Percentiles rank a stretch among this genome's conserved stretches.
These are phyloP conservation scores for Colletotrichum sansevieriae DNA, from an alignment of 2,329 filamentous ascomycete genomes.

Conservation along the genomic window DNA sequence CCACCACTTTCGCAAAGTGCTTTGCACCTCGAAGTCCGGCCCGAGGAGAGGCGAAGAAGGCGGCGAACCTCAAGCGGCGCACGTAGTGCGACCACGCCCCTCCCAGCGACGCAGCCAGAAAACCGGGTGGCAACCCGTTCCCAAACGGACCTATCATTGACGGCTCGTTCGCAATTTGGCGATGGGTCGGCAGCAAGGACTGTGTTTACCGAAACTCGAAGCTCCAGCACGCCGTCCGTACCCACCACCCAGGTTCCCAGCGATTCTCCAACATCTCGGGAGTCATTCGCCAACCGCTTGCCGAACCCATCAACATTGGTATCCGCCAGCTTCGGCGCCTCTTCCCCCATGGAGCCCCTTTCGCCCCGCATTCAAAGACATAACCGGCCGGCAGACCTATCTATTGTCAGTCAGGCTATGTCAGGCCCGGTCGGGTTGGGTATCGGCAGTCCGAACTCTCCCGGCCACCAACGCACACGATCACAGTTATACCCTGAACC, in stretches of 20 bases:
- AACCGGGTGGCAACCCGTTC: conserved; percentile 69
- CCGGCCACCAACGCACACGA: conserved; percentile 56
- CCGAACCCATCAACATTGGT: conserved; percentile 42
- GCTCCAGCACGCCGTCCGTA: conserved; percentile 54
- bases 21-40: conserved; percentile 63
- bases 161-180: conserved; percentile 56
- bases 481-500: conserved; percentile 76
- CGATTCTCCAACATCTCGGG: conserved; percentile 44
- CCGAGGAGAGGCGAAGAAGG: conserved; percentile 59
- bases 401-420: conserved; percentile 52
- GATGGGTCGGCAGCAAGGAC: conserved; percentile 55
- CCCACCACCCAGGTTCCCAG: conserved; percentile 44
- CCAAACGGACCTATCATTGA: conserved; percentile 69
- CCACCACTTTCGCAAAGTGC: conserved; percentile 62
- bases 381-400: conserved; percentile 56
- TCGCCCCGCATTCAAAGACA: conserved; percentile 43
- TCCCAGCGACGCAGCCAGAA: conserved; percentile 57
- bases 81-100: conserved; percentile 67
- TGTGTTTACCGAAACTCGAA: conserved; percentile 58
- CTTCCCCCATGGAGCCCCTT: conserved; percentile 39
- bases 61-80: conserved; percentile 66
- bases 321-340: conserved; percentile 40
- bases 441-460: conserved; percentile 50
- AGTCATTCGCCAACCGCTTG: conserved; percentile 55
- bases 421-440: conserved; percentile 47